A percentile compares a stretch with the other conserved stretches of the same genome.
Evolutionary conservation across 495 filamentous ascomycete genomes (phyloP).

Genomic region (Penicillium crystallinum): DNA sequence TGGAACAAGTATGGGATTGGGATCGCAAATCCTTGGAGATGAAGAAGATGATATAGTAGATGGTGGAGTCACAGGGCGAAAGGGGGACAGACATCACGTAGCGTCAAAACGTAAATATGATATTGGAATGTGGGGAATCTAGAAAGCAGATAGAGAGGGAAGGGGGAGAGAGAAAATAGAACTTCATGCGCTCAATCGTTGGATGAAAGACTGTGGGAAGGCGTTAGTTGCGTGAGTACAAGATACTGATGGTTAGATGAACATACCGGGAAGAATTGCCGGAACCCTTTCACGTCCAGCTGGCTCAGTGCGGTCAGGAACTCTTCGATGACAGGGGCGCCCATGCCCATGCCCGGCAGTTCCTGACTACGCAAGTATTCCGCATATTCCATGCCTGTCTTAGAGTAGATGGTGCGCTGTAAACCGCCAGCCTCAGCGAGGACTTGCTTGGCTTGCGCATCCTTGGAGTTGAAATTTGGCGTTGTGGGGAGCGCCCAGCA

Average conservation of each 20-base stretch:
- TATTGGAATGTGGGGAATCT: slow-evolving; percentile 41
- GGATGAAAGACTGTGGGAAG: slow-evolving; percentile 38
- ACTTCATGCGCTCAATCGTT: slow-evolving; percentile 44
- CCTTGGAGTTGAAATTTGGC: slow-evolving; percentile 69
- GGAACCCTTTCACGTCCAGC: slow-evolving; percentile 49
- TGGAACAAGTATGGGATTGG: neutral
- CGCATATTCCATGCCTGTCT: slow-evolving; percentile 64
- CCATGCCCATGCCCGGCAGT: slow-evolving; percentile 51
- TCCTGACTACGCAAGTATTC: slow-evolving; percentile 51
- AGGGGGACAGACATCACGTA: slow-evolving; percentile 19
- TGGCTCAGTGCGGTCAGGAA: slow-evolving; percentile 50
- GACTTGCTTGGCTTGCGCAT: slow-evolving; percentile 80
- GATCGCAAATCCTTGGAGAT: neutral
- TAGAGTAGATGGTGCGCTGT: slow-evolving; percentile 81
- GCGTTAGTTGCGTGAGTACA: neutral
- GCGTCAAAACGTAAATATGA: slow-evolving; percentile 24
- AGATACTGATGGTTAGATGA: neutral
- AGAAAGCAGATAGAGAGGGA: slow-evolving; percentile 25
- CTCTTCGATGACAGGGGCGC: slow-evolving; percentile 46
- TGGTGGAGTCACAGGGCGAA: slow-evolving; percentile 7
- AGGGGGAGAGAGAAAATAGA: slow-evolving; percentile 15
- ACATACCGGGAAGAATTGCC: slow-evolving; percentile 50
- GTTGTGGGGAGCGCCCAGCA: slow-evolving; percentile 81
- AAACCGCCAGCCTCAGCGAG: slow-evolving; percentile 76
- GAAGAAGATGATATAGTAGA: slow-evolving; percentile 6